These are phyloP conservation scores for Pichia sp. DNA, from an alignment of 1,139 yeast species.

Conservation along the genomic window DNA sequence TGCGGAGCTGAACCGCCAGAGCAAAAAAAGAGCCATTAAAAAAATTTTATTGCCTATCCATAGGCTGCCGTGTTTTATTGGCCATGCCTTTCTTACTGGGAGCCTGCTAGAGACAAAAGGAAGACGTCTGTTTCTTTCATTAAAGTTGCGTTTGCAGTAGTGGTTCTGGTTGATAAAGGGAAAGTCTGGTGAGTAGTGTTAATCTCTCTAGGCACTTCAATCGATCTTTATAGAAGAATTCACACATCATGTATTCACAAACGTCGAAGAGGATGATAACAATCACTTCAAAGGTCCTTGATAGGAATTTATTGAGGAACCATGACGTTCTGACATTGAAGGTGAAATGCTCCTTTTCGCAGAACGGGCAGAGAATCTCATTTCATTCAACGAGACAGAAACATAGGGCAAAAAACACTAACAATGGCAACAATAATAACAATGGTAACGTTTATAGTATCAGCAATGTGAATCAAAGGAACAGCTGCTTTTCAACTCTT, in stretches of 20 bases:
- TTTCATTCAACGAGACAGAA: slow-evolving; percentile 15
- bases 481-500: slow-evolving; percentile 3
- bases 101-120: background rate
- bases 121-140: background rate
- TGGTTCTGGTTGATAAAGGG: background rate
- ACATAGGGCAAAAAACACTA: slow-evolving; percentile 9
- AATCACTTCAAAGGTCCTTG: slow-evolving; percentile 11
- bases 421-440: slow-evolving; percentile 1
- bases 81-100: background rate
- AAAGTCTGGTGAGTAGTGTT: background rate
- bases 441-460: background rate
- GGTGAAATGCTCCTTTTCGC: slow-evolving; percentile 8
- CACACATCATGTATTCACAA: slow-evolving; percentile 12
- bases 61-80: background rate
- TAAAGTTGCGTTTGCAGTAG: background rate
- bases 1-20: background rate
- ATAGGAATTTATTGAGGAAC: background rate
- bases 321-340: slow-evolving; percentile 1
- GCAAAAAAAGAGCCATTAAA: background rate
- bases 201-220: background rate
- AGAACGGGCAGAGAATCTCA: slow-evolving; percentile 6
- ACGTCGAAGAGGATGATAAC: slow-evolving; percentile 11
- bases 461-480: slow-evolving; percentile 1
- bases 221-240: background rate
- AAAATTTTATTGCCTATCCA: background rate